phyloP scores from a whole-genome alignment of 176 grass and related monocot species.

The Cenchrus fungigraminus region DNA sequence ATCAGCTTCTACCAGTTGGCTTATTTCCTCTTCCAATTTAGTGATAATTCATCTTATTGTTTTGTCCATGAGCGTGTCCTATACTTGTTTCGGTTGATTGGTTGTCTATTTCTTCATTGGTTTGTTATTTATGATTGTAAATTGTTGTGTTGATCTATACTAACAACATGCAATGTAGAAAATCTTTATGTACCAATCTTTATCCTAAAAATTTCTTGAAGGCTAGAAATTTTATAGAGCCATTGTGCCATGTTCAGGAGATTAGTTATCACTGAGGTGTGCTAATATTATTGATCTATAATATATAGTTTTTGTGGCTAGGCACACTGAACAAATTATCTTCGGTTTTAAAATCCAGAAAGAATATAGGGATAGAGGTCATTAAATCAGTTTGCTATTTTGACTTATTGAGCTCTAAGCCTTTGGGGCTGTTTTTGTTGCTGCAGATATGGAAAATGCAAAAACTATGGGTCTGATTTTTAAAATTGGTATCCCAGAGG shows the following conservation, averaged over 20 bases:
- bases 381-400: slow-evolving; percentile 3
- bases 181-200: too few species aligned
- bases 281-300: neutral
- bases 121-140: too few species aligned
- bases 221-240: neutral
- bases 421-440: slow-evolving; percentile 26
- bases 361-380: slow-evolving; percentile 15
- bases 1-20: too few species aligned
- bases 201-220: neutral
- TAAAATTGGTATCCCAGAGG: slow-evolving; percentile 72
- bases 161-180: too few species aligned
- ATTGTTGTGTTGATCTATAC: too few species aligned
- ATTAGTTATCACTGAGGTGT: neutral
- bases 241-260: neutral
- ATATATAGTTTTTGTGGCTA: neutral
- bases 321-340: slow-evolving; percentile 24
- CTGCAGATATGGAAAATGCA: slow-evolving; percentile 98
- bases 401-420: slow-evolving; percentile 13
- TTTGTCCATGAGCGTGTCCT: too few species aligned
- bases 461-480: slow-evolving; percentile 92
- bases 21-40: too few species aligned
- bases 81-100: too few species aligned
- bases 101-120: too few species aligned
- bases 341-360: slow-evolving; percentile 12
- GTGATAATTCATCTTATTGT: too few species aligned